These are phyloP conservation scores for Rhodosporidiobolus odoratus DNA, from an alignment of 768 basidiomycete species.

Conservation along the genomic window DNA sequence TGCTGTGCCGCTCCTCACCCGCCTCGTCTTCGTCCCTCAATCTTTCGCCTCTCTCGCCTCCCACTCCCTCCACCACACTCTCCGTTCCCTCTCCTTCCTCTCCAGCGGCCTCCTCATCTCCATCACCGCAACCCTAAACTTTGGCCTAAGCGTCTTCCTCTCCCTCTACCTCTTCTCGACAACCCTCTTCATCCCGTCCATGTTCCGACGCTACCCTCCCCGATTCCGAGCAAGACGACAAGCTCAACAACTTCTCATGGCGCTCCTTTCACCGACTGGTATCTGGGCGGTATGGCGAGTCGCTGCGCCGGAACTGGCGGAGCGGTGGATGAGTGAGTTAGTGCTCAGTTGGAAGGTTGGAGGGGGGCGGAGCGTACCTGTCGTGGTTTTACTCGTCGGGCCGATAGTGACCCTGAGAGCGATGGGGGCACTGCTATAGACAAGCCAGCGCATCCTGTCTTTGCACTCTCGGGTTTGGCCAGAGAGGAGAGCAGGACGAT, in stretches of 20 bases:
- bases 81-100: background rate
- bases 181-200: slow-evolving; percentile 48
- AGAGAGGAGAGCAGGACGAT: no score
- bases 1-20: no score
- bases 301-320: background rate
- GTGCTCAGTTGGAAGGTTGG: slow-evolving; percentile 66
- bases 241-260: slow-evolving; percentile 46
- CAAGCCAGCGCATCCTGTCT: no score
- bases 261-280: slow-evolving; percentile 52
- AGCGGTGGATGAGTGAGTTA: slow-evolving; percentile 14
- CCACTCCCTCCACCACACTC: background rate
- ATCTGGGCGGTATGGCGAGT: slow-evolving; percentile 53
- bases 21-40: no score
- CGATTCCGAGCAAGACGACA: slow-evolving; percentile 56
- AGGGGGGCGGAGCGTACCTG: slow-evolving; percentile 74
- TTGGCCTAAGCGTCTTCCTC: slow-evolving; percentile 74
- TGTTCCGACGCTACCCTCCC: slow-evolving; percentile 46
- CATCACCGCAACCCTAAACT: slow-evolving; percentile 81
- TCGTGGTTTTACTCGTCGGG: slow-evolving; percentile 45
- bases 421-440: no score
- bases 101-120: slow-evolving; percentile 46
- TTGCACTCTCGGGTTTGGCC: no score
- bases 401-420: no score
- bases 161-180: slow-evolving; percentile 63
- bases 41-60: background rate